A percentile compares a stretch with the other conserved stretches of the same genome.
These are phyloP conservation scores for Golubevia sp. DNA, from an alignment of 1,284 basidiomycete genomes.

Conservation along the genomic window DNA sequence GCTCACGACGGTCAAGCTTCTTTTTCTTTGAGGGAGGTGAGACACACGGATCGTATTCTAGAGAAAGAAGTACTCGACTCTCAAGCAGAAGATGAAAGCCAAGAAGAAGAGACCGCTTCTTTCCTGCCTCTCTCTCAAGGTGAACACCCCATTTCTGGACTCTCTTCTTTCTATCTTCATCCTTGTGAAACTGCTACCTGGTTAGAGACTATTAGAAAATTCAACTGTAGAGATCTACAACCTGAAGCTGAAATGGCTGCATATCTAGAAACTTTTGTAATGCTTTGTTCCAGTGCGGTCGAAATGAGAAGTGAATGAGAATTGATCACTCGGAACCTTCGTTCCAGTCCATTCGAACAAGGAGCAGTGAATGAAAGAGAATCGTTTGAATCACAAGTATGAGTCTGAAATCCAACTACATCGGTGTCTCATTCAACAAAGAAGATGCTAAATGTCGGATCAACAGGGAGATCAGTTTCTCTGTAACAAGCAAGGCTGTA, in stretches of 20 bases:
- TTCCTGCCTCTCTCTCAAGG: slow-evolving; percentile 2
- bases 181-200: slow-evolving; percentile 9
- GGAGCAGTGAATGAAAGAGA: too few species aligned
- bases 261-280: slow-evolving; percentile 8
- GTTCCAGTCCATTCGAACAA: too few species aligned
- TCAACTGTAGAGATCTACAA: background rate
- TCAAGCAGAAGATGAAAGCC: background rate
- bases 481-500: too few species aligned
- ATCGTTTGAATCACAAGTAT: too few species aligned
- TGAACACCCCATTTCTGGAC: slow-evolving; percentile 7
- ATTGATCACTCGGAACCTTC: too few species aligned
- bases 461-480: too few species aligned
- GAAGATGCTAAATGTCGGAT: too few species aligned
- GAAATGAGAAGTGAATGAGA: slow-evolving; percentile 6
- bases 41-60: too few species aligned
- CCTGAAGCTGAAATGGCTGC: background rate
- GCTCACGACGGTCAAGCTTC: background rate
- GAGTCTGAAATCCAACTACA: too few species aligned
- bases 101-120: background rate
- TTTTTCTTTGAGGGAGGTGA: too few species aligned
- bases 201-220: slow-evolving; percentile 1
- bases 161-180: slow-evolving; percentile 10
- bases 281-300: slow-evolving; percentile 6
- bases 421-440: too few species aligned
- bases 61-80: background rate